Conservation (phyloP, 1,284 basidiomycete genomes). For the Ustilago trichophora region DNA sequence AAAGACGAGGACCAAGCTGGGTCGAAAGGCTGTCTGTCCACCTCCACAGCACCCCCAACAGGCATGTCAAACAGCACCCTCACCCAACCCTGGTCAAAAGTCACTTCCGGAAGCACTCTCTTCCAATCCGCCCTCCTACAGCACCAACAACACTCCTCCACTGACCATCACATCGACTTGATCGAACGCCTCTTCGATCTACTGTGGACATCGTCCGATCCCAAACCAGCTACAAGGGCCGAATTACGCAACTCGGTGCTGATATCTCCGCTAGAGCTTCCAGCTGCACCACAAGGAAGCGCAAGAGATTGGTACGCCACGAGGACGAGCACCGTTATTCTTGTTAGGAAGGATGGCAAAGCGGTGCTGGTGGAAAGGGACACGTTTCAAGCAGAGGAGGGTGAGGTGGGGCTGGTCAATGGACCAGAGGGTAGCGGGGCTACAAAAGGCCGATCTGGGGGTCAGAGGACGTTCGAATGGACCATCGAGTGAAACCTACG, state of each 20-base stretch:
- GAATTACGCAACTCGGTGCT: conserved; percentile 38
- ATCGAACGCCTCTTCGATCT: conserved; percentile 33
- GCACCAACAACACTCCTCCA: too few species aligned
- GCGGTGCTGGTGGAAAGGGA: conserved; percentile 43
- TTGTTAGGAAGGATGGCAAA: conserved; percentile 14
- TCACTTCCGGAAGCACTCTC: conserved; percentile 19
- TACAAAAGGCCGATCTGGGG: conserved; percentile 2
- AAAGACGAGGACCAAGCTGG: too few species aligned
- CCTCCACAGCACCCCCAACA: too few species aligned
- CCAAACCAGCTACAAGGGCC: conserved; percentile 6
- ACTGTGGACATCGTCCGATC: conserved; percentile 26
- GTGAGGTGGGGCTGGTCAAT: conserved; percentile 14
- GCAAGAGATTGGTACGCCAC: conserved; percentile 52
- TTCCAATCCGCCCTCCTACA: conserved; percentile 6
- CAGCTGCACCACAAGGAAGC: too few species aligned
- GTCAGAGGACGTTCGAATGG: conserved; percentile 17
- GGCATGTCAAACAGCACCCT: conserved; percentile 44
- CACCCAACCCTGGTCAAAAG: conserved; percentile 35
- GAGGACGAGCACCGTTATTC: conserved; percentile 41
- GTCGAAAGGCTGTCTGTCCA: too few species aligned
- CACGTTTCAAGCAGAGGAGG: conserved; percentile 16
- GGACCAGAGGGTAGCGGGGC: conserved; percentile 8
- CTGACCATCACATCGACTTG: too few species aligned
- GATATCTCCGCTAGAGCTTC: conserved; percentile 30
- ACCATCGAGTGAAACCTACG: too few species aligned